Base-by-base conservation (phyloP, 805 yeast genomes). In the Candida namnaoensis region DNA sequence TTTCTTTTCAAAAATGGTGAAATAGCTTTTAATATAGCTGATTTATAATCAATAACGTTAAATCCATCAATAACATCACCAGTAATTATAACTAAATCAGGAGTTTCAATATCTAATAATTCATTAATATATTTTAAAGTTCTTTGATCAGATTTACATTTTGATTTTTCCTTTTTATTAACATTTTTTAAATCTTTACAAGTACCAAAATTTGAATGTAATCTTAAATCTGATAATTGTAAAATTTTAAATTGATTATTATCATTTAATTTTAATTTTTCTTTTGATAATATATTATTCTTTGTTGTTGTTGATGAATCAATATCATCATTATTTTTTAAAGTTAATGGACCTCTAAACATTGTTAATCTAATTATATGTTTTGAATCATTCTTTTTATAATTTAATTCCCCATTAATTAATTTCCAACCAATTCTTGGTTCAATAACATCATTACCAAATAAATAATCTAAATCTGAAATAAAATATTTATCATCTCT, bases 171-270 rank as follows among this genome's bases (percentile, higher is more conserved):
- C 5, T 59, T 57, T 3, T 52, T 56, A 1, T 52, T 51, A 9
- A 79, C 78, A n/a, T 55, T 64, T 0, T 76, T 69, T 12, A 30
- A 11, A 48, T 78, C 80, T 33, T 71, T 60, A 47, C 83, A 79
- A 26, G 53, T 53, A 4, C 85, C 84, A 38, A 57, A 64, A 9
- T 81, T 80, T 1, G 84, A 76, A 12, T 80, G 68, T 46, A 77
- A 74, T 54, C 80, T 86, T 39, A 80, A 59, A 53, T 81, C 88
- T 3, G 86, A 80, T 7, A 81, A 73, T 55, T 81, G 88, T 25
- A 81, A 50, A 14, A 81, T 73, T 51, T 78, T 80, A 57, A 78
- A 78, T 41, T 64, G 68, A 4, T 70, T 71, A 15, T 66, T 48
- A 2, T 24, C 19, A 26, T 32, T 37, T 32, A 43, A 43, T 39